Conservation (phyloP, 108 stramenopile species). For the Nannochloropsis oceanica region DNA sequence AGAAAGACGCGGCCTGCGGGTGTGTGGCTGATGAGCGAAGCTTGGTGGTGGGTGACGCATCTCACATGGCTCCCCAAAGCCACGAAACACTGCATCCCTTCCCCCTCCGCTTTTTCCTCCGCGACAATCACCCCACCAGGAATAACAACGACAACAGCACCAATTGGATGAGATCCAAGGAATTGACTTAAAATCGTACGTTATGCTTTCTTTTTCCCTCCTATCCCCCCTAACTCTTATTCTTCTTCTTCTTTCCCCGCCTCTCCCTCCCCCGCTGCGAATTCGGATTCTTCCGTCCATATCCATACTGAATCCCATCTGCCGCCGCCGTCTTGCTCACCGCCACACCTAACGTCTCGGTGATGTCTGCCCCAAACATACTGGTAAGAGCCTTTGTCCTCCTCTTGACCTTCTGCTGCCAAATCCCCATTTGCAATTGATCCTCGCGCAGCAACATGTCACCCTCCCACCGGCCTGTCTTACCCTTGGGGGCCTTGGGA, state of each 20-base stretch:
- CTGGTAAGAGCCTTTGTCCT: constrained; percentile 6
- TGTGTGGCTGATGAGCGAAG: no score
- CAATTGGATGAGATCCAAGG: no score
- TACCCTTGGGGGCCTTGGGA: constrained; percentile 63
- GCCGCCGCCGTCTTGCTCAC: constrained; percentile 11
- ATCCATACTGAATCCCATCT: constrained; percentile 11
- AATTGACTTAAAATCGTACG: no score
- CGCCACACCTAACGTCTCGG: constrained; percentile 9
- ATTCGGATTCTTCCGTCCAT: constrained; percentile 29
- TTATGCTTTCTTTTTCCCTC: background rate
- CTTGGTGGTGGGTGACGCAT: no score
- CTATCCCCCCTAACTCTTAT: background rate
- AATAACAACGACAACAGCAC: no score
- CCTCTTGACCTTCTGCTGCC: constrained; percentile 63
- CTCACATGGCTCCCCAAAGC: no score
- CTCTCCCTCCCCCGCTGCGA: constrained; percentile 14
- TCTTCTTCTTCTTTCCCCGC: constrained; percentile 12
- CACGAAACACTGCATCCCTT: no score
- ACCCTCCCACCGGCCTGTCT: constrained; percentile 55
- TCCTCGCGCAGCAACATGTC: constrained; percentile 80
- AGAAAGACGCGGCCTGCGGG: no score
- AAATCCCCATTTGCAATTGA: constrained; percentile 83
- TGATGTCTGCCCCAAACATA: constrained; percentile 27
- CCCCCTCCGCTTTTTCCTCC: no score
- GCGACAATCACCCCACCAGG: no score